Evolutionary conservation across 225 moss, liverwort and hornwort species (phyloP).

Genomic region (Bryum argenteum): DNA sequence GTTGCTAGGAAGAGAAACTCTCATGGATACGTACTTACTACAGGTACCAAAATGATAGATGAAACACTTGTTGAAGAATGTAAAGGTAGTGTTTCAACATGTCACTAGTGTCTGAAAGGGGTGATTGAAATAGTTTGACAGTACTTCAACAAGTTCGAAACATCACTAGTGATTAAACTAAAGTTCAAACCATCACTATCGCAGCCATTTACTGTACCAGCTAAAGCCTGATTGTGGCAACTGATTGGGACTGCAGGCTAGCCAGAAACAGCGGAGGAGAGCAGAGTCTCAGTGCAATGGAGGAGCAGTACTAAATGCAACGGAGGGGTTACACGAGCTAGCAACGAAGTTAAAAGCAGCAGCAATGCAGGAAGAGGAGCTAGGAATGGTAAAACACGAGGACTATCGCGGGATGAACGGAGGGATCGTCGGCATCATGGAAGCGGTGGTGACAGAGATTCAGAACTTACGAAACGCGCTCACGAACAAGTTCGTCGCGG

Average conservation of each 20-base stretch:
- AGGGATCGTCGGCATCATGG: slow-evolving; percentile 1
- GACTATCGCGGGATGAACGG: not conserved
- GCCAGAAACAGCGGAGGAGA: slow-evolving; percentile 17
- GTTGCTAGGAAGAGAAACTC: too few relatives aligned
- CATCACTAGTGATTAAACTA: too few relatives aligned
- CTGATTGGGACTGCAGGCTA: slow-evolving; percentile 8
- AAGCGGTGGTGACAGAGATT: slow-evolving; percentile 35
- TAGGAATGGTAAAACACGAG: not conserved
- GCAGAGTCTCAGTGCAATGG: slow-evolving; percentile 10
- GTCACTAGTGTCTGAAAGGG: too few relatives aligned
- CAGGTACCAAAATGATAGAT: too few relatives aligned
- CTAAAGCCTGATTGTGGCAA: too few relatives aligned
- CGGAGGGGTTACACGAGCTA: not conserved
- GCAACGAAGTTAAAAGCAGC: not conserved
- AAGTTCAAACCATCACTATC: too few relatives aligned
- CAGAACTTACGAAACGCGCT: slow-evolving; percentile 32
- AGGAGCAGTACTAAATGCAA: slow-evolving; percentile 15
- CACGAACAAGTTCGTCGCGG: slow-evolving; percentile 31
- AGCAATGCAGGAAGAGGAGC: not conserved
- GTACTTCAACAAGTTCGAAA: too few relatives aligned
- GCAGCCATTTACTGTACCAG: too few relatives aligned
- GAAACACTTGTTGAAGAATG: too few relatives aligned
- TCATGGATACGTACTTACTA: too few relatives aligned
- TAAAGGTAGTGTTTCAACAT: too few relatives aligned
- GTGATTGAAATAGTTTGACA: too few relatives aligned